phyloP scores from a whole-genome alignment of 345 rosid genomes.

The Euphorbia tirucalli region DNA sequence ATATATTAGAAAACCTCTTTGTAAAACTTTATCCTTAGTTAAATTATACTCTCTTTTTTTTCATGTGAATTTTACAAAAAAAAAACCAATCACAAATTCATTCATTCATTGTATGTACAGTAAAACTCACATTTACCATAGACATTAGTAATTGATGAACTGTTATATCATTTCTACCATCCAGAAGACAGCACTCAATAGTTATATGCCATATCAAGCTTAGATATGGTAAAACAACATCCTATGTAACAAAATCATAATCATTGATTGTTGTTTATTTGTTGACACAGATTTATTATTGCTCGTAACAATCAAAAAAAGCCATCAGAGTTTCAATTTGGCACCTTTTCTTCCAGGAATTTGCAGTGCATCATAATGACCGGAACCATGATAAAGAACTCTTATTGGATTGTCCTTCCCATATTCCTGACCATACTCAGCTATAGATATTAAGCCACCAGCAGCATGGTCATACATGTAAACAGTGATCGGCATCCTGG shows the following conservation, averaged over 20 bases:
- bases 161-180: neutral
- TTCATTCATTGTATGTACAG: too few species aligned
- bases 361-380: slow-evolving; percentile 84
- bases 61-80: too few species aligned
- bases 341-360: slow-evolving; percentile 39
- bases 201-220: neutral
- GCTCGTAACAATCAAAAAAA: neutral
- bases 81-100: too few species aligned
- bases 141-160: neutral
- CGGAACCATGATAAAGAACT: slow-evolving; percentile 82
- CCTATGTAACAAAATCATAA: too few species aligned
- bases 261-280: neutral
- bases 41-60: too few species aligned
- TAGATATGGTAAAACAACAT: too few species aligned
- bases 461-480: slow-evolving; percentile 70
- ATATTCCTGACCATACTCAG: slow-evolving; percentile 90
- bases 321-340: slow-evolving; percentile 42
- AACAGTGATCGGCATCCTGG: slow-evolving; percentile 89
- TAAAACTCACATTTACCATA: too few species aligned
- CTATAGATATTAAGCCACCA: slow-evolving; percentile 74
- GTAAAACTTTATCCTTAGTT: too few species aligned
- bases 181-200: neutral
- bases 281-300: neutral
- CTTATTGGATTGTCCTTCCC: slow-evolving; percentile 73
- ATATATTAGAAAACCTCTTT: too few species aligned